phyloP scores from a whole-genome alignment of 148 eudicot species.

The Oxyria digyna region DNA sequence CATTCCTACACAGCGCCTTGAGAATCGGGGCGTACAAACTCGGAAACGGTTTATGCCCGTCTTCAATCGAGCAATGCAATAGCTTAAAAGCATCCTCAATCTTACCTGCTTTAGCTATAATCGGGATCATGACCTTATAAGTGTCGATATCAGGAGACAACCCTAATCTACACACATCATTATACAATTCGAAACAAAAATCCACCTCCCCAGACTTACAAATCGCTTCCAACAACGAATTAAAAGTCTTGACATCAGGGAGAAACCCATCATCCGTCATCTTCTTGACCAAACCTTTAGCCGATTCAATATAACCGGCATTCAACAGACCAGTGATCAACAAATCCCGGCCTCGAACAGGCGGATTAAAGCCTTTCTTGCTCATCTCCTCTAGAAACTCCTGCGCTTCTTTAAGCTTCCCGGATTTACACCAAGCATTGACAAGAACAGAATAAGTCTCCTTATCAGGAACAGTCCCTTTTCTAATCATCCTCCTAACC shows the following conservation, averaged over 20 bases:
- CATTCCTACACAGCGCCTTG: conserved; percentile 66
- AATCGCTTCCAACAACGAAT: conserved; percentile 66
- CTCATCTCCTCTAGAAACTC: conserved; percentile 90
- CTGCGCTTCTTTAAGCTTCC: conserved; percentile 80
- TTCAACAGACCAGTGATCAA: conserved; percentile 77
- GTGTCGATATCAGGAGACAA: conserved; percentile 65
- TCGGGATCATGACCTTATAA: conserved; percentile 67
- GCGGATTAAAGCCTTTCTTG: conserved; percentile 73
- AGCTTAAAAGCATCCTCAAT: conserved; percentile 68
- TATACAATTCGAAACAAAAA: conserved; percentile 59
- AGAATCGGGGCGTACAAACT: conserved; percentile 92
- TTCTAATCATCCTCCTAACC: conserved; percentile 77
- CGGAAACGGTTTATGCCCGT: conserved; percentile 84
- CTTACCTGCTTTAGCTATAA: conserved; percentile 49
- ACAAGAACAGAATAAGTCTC: conserved; percentile 75
- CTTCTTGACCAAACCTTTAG: conserved; percentile 63
- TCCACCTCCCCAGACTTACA: conserved; percentile 65
- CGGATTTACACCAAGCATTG: conserved; percentile 88
- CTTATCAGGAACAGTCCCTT: conserved; percentile 56
- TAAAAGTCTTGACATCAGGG: conserved; percentile 78
- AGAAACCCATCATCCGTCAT: conserved; percentile 79
- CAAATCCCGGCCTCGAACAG: conserved; percentile 83
- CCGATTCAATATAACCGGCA: conserved; percentile 86
- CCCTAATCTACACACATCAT: conserved; percentile 60
- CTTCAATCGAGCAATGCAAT: conserved; percentile 75